These are phyloP conservation scores for Penicillium salamii DNA, from an alignment of 495 filamentous ascomycete genomes.

Conservation along the genomic window DNA sequence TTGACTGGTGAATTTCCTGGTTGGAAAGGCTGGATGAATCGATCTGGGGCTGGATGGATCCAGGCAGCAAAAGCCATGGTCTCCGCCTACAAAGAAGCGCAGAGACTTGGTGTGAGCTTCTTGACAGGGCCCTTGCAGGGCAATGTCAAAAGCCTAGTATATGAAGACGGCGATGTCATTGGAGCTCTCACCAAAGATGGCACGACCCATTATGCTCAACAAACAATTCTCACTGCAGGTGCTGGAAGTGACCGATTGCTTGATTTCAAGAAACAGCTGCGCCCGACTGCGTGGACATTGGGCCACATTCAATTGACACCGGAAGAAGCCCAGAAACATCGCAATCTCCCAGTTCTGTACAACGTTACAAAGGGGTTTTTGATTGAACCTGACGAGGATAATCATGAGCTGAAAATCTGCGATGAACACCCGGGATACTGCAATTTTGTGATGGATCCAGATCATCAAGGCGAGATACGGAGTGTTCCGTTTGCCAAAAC, in stretches of 20 bases:
- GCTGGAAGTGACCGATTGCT: constrained; percentile 45
- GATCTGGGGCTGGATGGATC: constrained; percentile 48
- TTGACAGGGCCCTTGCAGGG: constrained; percentile 38
- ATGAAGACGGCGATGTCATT: constrained; percentile 29
- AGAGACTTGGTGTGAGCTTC: constrained; percentile 44
- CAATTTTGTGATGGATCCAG: constrained; percentile 35
- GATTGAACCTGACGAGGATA: constrained; percentile 53
- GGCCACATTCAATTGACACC: constrained; percentile 48
- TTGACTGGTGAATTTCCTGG: constrained; percentile 47
- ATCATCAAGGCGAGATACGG: constrained; percentile 17
- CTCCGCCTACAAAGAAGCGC: constrained; percentile 41
- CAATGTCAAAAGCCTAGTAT: constrained; percentile 32
- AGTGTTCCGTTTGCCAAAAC: constrained; percentile 46
- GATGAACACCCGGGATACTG: constrained; percentile 57
- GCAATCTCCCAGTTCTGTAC: constrained; percentile 49
- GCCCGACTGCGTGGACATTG: constrained; percentile 53
- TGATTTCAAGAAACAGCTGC: constrained; percentile 51
- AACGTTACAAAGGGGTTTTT: constrained; percentile 54
- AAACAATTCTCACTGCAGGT: constrained; percentile 46
- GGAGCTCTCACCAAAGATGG: constrained; percentile 40
- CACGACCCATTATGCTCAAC: constrained; percentile 29
- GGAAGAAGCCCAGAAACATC: constrained; percentile 40
- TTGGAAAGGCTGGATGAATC: constrained; percentile 50
- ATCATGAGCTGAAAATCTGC: constrained; percentile 52
- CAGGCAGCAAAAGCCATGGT: constrained; percentile 46